These are phyloP conservation scores for Agarophyton chilense DNA, from an alignment of 23 red algal genomes.

Conservation along the genomic window DNA sequence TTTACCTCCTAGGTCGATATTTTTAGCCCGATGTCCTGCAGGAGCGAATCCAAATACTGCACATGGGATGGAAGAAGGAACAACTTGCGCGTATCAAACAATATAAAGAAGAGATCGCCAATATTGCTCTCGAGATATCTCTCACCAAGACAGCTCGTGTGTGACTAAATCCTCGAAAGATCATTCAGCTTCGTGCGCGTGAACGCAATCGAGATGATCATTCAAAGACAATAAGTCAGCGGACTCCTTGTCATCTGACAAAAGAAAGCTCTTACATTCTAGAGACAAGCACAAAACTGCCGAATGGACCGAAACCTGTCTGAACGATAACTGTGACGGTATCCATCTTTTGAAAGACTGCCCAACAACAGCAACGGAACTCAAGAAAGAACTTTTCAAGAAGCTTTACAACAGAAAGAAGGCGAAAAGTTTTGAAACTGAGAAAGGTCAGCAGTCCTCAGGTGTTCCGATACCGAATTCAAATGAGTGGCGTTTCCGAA, in stretches of 20 bases:
- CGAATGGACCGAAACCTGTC: neutral
- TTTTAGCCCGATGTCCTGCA: neutral
- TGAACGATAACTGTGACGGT: neutral
- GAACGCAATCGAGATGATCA: neutral
- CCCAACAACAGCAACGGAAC: neutral
- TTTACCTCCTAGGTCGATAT: neutral
- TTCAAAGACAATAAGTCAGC: neutral
- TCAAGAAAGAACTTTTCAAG: neutral
- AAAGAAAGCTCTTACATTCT: neutral
- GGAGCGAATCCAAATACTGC: neutral
- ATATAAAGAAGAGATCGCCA: neutral
- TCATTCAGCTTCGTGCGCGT: neutral
- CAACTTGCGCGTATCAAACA: neutral
- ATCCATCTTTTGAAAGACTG: slow-evolving; percentile 4
- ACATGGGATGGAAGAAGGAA: neutral
- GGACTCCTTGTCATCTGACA: neutral
- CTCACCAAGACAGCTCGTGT: neutral
- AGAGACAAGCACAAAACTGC: neutral
- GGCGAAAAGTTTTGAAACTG: neutral
- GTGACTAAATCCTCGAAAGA: neutral
- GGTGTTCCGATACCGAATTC: neutral
- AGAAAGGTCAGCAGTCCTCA: neutral
- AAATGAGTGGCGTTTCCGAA: neutral
- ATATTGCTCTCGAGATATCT: neutral
- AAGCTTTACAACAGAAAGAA: neutral